phyloP scores from a whole-genome alignment of 2,329 filamentous ascomycete genomes.

The Phyllosticta citribraziliensis region DNA sequence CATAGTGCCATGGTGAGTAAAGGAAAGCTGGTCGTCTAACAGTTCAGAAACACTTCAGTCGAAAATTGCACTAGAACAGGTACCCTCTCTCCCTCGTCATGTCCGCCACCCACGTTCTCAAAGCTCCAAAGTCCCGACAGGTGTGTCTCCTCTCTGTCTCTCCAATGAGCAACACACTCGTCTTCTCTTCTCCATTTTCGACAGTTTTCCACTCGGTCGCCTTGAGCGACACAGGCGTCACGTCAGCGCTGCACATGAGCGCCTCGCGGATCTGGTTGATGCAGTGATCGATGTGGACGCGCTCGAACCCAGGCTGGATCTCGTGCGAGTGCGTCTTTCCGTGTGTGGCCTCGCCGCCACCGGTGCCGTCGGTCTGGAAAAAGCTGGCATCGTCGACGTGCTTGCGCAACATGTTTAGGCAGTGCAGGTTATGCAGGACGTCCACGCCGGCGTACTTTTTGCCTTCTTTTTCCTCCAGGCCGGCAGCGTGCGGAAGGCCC shows the following conservation, averaged over 20 bases:
- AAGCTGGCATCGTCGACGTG: constrained; percentile 13
- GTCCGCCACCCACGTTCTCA: background rate
- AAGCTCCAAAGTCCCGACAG: background rate
- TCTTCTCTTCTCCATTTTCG: background rate
- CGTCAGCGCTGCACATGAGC: constrained; percentile 14
- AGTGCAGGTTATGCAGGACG: constrained; percentile 16
- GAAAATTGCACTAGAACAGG: background rate
- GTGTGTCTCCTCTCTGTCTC: background rate
- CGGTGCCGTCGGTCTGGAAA: background rate
- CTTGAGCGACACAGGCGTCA: constrained; percentile 12
- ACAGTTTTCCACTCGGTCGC: background rate
- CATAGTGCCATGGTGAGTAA: no score
- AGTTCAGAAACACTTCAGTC: no score
- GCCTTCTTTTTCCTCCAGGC: background rate
- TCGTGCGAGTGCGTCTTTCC: background rate
- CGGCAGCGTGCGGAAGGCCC: background rate
- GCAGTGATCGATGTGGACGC: constrained; percentile 14
- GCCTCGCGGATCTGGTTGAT: constrained; percentile 14
- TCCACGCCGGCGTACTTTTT: constrained; percentile 8
- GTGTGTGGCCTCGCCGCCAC: background rate
- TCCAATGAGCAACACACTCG: background rate
- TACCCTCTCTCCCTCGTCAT: background rate
- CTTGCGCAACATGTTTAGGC: constrained; percentile 15
- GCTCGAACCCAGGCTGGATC: background rate
- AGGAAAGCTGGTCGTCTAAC: no score